Conservation (phyloP, 495 filamentous ascomycete genomes). For the Aspergillus olivimuriae region DNA sequence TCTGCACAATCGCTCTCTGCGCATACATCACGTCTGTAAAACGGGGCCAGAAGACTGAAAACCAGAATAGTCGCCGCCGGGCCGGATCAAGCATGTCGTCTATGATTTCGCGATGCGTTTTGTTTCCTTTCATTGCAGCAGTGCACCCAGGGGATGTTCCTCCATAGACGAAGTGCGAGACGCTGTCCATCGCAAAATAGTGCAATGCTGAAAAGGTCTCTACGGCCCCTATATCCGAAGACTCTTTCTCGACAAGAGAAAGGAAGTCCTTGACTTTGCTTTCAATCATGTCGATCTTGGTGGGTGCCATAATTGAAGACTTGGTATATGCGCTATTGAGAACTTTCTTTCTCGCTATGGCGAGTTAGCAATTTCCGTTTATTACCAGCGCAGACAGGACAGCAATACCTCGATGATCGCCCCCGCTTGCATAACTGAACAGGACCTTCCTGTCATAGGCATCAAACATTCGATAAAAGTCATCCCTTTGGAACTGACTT, state of each 20-base stretch:
- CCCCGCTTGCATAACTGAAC: conserved; percentile 24
- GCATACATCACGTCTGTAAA: conserved; percentile 21
- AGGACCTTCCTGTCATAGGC: conserved; percentile 29
- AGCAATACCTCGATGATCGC: conserved; percentile 17
- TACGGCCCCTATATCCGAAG: conserved; percentile 5
- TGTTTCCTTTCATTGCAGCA: conserved; percentile 10
- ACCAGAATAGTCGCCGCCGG: neutral
- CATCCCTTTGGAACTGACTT: conserved; percentile 27
- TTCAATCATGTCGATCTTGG: conserved; percentile 15
- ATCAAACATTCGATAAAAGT: conserved; percentile 39
- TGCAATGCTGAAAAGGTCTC: conserved; percentile 33
- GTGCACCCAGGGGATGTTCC: conserved; percentile 12
- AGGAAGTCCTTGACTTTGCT: conserved; percentile 23
- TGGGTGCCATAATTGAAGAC: conserved; percentile 19
- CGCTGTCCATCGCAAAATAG: conserved; percentile 35
- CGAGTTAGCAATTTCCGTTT: neutral
- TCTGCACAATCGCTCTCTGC: conserved; percentile 16
- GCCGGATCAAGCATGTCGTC: conserved; percentile 17
- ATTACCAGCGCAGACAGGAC: neutral
- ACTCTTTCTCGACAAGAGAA: conserved; percentile 14
- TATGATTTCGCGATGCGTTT: conserved; percentile 19
- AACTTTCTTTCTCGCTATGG: conserved; percentile 29
- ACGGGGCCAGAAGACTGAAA: neutral
- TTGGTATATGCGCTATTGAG: conserved; percentile 33
- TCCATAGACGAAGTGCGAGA: conserved; percentile 31